A percentile compares a stretch with the other conserved stretches of the same genome.
Evolutionary conservation across 176 grass and related monocot species (phyloP).

Genomic region (Ampelocalamus luodianensis): DNA sequence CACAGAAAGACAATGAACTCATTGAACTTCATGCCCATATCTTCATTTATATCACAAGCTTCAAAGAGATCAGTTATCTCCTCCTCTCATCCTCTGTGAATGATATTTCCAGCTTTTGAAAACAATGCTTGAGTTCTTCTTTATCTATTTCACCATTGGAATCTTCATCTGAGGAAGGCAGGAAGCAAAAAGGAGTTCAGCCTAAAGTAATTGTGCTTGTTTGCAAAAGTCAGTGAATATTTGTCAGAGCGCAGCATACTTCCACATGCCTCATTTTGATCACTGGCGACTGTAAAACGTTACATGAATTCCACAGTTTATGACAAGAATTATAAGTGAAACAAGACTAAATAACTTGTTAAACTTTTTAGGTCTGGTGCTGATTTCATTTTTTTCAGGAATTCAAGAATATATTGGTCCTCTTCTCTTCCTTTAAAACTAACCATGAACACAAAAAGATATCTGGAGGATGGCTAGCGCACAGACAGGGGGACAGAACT

Average conservation of each 20-base stretch:
- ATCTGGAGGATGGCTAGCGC: not conserved
- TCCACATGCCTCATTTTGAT: not conserved
- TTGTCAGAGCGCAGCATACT: not conserved
- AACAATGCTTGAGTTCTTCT: slow-evolving; percentile 77
- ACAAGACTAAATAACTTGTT: not conserved
- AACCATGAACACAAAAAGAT: not conserved
- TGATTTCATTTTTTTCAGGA: not conserved
- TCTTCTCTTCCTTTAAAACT: not conserved
- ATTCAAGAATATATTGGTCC: not conserved
- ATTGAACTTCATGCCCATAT: slow-evolving; percentile 91
- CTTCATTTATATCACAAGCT: slow-evolving; percentile 92
- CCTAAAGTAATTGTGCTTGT: not conserved
- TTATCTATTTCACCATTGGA: slow-evolving; percentile 93
- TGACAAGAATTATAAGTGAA: slow-evolving; percentile 1
- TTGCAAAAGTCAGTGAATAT: not conserved
- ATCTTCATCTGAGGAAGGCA: slow-evolving; percentile 73
- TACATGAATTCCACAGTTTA: not conserved
- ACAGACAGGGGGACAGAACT: slow-evolving; percentile 27
- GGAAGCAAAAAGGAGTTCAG: not conserved
- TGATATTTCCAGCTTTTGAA: slow-evolving; percentile 80
- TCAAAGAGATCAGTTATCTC: slow-evolving; percentile 83
- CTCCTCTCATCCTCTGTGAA: slow-evolving; percentile 77
- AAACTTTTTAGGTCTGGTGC: not conserved
- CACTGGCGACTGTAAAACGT: too few species aligned
- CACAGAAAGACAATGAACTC: slow-evolving; percentile 97